phyloP scores from a whole-genome alignment of 331 rosid genomes.

The Quercus phellos region DNA sequence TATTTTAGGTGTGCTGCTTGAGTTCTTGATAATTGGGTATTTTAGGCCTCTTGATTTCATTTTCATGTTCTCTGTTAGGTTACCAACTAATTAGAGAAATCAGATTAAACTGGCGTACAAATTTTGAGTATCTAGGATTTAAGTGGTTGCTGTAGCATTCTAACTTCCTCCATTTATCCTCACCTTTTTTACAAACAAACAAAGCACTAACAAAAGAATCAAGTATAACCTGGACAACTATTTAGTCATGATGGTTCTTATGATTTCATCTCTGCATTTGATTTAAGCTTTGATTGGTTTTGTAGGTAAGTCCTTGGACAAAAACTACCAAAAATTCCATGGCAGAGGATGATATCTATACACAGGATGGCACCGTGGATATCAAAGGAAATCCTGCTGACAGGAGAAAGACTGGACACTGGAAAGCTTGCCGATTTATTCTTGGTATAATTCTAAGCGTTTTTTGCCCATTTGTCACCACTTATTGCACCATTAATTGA shows the following conservation, averaged over 20 bases:
- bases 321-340: constrained; percentile 11
- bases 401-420: constrained; percentile 63
- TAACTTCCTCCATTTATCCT: background rate
- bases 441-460: constrained; percentile 44
- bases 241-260: background rate
- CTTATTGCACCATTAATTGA: background rate
- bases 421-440: constrained; percentile 72
- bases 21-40: background rate
- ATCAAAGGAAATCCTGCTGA: constrained; percentile 50
- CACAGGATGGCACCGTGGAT: constrained; percentile 68
- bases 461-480: background rate
- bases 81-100: background rate
- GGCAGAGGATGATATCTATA: constrained; percentile 38
- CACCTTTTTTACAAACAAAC: background rate
- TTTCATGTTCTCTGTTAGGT: background rate
- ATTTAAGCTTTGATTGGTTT: background rate
- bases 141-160: background rate
- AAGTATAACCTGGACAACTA: background rate
- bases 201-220: background rate
- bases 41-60: background rate
- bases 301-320: constrained; percentile 17
- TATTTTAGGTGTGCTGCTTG: background rate
- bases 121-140: background rate
- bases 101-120: background rate
- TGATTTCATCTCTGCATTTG: background rate